Percentiles rank a stretch among this genome's conserved stretches.
Conservation (phyloP, 768 basidiomycete species). For the Suillus weaverae region DNA sequence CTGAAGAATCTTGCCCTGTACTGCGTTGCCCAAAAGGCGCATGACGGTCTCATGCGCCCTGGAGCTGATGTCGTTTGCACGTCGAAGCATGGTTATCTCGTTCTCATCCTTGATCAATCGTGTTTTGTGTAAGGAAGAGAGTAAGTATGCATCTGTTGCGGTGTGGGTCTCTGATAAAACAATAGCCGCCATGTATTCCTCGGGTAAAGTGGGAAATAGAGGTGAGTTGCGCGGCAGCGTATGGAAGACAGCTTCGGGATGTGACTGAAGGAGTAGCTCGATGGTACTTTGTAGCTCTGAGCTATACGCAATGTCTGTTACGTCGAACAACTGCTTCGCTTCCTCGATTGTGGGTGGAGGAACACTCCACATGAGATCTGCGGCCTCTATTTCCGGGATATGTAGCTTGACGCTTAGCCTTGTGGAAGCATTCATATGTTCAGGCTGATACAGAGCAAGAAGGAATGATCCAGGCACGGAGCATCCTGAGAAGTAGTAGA, state of each 20-base stretch:
- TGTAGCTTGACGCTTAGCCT: slow-evolving; percentile 61
- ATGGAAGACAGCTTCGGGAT: slow-evolving; percentile 62
- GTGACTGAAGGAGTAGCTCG: not conserved
- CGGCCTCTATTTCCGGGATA: slow-evolving; percentile 72
- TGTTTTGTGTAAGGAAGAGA: slow-evolving; percentile 76
- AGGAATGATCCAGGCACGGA: slow-evolving; percentile 69
- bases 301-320: slow-evolving; percentile 44
- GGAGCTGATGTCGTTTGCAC: slow-evolving; percentile 85
- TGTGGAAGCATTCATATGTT: slow-evolving; percentile 40
- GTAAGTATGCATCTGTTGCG: slow-evolving; percentile 62
- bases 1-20: slow-evolving; percentile 53
- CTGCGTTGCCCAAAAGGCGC: slow-evolving; percentile 80
- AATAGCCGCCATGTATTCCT: slow-evolving; percentile 41
- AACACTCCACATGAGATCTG: slow-evolving; percentile 86
- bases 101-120: slow-evolving; percentile 73
- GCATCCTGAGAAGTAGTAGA: slow-evolving; percentile 85
- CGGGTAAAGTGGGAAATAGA: slow-evolving; percentile 52
- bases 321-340: slow-evolving; percentile 55
- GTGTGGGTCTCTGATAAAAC: slow-evolving; percentile 34
- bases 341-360: slow-evolving; percentile 71
- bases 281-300: slow-evolving; percentile 1
- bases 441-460: slow-evolving; percentile 56
- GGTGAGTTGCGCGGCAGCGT: slow-evolving; percentile 54
- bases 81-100: slow-evolving; percentile 75
- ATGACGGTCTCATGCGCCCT: slow-evolving; percentile 91